Conservation (phyloP, 441 rosid genomes). For the Melastoma candidum region DNA sequence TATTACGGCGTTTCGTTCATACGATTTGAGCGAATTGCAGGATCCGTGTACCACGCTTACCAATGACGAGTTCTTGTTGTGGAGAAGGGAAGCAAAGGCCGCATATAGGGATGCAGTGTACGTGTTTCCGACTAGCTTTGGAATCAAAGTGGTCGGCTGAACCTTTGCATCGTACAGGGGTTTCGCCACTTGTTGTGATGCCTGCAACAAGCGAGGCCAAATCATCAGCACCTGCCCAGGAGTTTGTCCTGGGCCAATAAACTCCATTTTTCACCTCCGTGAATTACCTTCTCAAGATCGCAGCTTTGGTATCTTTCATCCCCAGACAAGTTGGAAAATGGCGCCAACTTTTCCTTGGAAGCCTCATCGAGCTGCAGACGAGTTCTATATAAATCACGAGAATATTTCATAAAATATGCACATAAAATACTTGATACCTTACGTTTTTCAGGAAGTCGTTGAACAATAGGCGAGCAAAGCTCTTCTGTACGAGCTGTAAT, state of each 20-base stretch:
- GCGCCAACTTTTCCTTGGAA: slow-evolving; percentile 67
- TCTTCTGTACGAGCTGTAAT: slow-evolving; percentile 95
- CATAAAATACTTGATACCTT: slow-evolving; percentile 32
- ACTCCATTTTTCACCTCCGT: neutral
- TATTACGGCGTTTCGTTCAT: too few relatives aligned
- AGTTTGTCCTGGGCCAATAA: neutral
- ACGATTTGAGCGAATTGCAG: too few relatives aligned
- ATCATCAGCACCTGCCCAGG: slow-evolving; percentile 9
- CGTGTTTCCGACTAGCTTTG: slow-evolving; percentile 97
- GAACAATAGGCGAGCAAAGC: slow-evolving; percentile 81
- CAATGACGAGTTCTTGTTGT: slow-evolving; percentile 62
- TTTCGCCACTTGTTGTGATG: slow-evolving; percentile 85
- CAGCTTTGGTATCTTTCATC: slow-evolving; percentile 90
- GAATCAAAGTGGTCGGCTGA: slow-evolving; percentile 78
- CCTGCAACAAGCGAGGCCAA: slow-evolving; percentile 27
- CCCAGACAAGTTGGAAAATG: slow-evolving; percentile 58
- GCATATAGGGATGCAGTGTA: slow-evolving; percentile 96
- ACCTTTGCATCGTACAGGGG: slow-evolving; percentile 71
- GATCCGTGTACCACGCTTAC: slow-evolving; percentile 29
- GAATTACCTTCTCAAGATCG: slow-evolving; percentile 89
- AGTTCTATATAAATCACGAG: neutral
- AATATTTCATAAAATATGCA: neutral
- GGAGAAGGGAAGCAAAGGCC: slow-evolving; percentile 86
- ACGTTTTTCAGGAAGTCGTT: slow-evolving; percentile 74
- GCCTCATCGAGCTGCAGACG: slow-evolving; percentile 61